Conservation (phyloP, 1,139 yeast genomes). For the Candida buenavistaensis region DNA sequence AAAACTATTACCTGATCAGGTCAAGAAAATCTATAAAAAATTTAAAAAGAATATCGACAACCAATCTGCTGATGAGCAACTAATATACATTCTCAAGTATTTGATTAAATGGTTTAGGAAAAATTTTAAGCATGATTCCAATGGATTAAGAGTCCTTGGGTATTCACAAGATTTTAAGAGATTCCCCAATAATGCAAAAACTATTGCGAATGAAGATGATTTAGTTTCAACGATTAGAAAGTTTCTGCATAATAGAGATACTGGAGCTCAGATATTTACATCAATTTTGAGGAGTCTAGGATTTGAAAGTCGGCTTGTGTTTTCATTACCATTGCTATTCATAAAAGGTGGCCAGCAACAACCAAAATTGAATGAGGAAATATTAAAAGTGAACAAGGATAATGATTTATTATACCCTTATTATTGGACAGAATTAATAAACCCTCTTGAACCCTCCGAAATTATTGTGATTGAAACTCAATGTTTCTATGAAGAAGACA, state of each 20-base stretch:
- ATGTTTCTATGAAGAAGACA: constrained; percentile 33
- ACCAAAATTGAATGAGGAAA: constrained; percentile 25
- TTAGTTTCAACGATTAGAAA: constrained; percentile 21
- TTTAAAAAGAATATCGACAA: constrained; percentile 14
- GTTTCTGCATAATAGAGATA: constrained; percentile 37
- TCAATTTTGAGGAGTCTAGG: constrained; percentile 33
- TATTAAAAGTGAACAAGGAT: constrained; percentile 28
- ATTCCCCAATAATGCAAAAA: constrained; percentile 21
- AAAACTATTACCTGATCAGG: constrained; percentile 26
- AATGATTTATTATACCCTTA: constrained; percentile 40
- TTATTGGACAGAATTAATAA: constrained; percentile 41
- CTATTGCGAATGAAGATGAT: constrained; percentile 15
- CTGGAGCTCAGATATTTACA: constrained; percentile 39
- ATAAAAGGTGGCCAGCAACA: constrained; percentile 18
- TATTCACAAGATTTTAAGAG: constrained; percentile 21
- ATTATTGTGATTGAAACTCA: constrained; percentile 31
- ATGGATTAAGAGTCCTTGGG: constrained; percentile 38
- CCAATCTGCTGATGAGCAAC: constrained; percentile 19
- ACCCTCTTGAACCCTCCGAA: constrained; percentile 30
- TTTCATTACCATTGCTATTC: constrained; percentile 34
- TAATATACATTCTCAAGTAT: constrained; percentile 35
- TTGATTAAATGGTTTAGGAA: constrained; percentile 40
- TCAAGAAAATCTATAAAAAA: constrained; percentile 21
- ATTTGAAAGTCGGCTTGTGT: constrained; percentile 32
- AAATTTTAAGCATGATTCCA: constrained; percentile 32